Evolutionary conservation across 352 stramenopile species (phyloP).

Genomic region (Phytophthora litchii): DNA sequence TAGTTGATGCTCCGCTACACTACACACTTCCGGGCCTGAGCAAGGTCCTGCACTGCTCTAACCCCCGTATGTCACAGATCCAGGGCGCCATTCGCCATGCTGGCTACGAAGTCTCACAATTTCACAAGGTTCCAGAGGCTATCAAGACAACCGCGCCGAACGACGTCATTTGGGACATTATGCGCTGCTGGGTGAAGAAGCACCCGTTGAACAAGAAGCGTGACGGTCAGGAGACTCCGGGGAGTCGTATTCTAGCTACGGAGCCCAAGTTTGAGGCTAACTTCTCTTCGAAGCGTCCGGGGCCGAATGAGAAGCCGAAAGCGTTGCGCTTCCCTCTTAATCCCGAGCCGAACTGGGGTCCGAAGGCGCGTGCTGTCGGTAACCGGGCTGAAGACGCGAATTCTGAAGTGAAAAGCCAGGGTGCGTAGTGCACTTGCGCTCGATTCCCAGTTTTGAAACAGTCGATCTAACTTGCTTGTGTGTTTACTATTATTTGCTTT

Average conservation of each 20-base stretch:
- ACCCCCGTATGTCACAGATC: conserved; percentile 94
- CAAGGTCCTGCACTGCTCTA: conserved; percentile 93
- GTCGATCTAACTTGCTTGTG: conserved; percentile 20
- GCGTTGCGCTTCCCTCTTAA: conserved; percentile 94
- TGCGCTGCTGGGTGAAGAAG: conserved; percentile 96
- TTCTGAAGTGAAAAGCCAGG: conserved; percentile 27
- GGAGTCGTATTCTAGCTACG: conserved; percentile 87
- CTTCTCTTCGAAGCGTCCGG: conserved; percentile 73
- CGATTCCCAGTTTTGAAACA: neutral
- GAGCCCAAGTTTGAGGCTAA: conserved; percentile 87
- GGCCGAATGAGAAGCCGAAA: conserved; percentile 85
- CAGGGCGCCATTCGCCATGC: conserved; percentile 95
- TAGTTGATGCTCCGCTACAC: conserved; percentile 95
- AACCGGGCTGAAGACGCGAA: conserved; percentile 49
- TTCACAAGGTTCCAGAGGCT: conserved; percentile 97
- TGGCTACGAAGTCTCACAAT: conserved; percentile 97
- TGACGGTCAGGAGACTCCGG: conserved; percentile 73
- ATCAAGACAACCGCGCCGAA: conserved; percentile 99
- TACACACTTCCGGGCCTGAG: conserved; percentile 95
- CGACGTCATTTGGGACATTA: conserved; percentile 98
- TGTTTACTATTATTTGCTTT: conserved; percentile 16
- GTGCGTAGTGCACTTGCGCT: conserved; percentile 15
- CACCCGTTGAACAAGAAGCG: conserved; percentile 93
- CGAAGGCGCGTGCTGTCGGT: conserved; percentile 90
- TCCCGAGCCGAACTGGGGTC: conserved; percentile 96